Base-by-base conservation (phyloP, 1,139 yeast species). In the Yamadazyma trypodendri region DNA sequence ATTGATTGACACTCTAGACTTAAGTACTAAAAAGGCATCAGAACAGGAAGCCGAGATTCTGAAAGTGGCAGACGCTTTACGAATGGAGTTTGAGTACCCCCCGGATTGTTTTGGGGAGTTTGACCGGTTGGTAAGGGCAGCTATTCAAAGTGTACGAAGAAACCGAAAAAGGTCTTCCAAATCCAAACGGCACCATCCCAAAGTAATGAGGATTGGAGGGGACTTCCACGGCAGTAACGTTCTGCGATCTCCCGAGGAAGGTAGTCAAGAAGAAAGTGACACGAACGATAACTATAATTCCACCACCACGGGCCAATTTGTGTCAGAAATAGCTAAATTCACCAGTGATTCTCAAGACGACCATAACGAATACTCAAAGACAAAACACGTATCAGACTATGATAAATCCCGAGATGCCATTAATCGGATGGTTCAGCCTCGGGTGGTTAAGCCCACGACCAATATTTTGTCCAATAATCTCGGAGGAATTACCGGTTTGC, bases 101-200 rank as follows among this genome's bases (percentile, higher is more conserved):
- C 63, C 61, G 7, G 75, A 74, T 3, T 68, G 76, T 21, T 63
- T 79, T 27, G 63, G 68, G 1, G 97, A 90, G 49, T 90, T 92
- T 56, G 96, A 89, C 58, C 84, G 84, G 57, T 72, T 92, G 31
- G 97, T 92, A 0, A 68, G 96, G 24, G 95, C 96, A 2, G 97
- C 96, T 0, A 84, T 92, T 20, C 98, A 92, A 45, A 68, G 75
- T 44, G 77, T 68, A 2, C 47, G 77, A 33, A 51, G 77, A 36
- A 72, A 72, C 46, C 50, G 77, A 16, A 72, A 72, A 43, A 45
- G 77, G 39, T 61, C 69, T 13, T 58, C 67, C 24, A 65, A 68
- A 42, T 46, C 70, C 0, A 56, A 53, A 32, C 44, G 50, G 27
- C 14, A 24, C 24, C 32, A 28, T 13, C 28, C 27, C 23, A 39